Evolutionary conservation across 345 rosid species (phyloP).

Genomic region (Aquilaria sinensis): DNA sequence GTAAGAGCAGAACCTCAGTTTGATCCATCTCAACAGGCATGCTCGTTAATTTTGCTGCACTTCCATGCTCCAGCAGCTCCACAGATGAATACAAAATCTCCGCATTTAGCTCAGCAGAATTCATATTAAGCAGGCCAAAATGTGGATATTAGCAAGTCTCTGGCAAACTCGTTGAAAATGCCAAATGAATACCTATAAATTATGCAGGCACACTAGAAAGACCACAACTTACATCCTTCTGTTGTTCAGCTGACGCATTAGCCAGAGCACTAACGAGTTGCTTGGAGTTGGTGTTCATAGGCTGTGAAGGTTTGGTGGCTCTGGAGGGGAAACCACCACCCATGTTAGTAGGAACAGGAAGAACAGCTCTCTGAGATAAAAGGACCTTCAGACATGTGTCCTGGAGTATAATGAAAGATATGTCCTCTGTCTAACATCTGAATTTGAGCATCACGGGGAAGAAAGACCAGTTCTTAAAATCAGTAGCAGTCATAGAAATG

Average conservation of each 20-base stretch:
- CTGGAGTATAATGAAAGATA: slow-evolving; percentile 63
- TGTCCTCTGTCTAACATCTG: slow-evolving; percentile 87
- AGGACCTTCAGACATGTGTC: slow-evolving; percentile 66
- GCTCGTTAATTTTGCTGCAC: slow-evolving; percentile 74
- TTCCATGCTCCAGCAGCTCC: slow-evolving; percentile 61
- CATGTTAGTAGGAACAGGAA: slow-evolving; percentile 65
- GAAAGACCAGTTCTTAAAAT: neutral
- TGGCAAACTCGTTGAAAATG: neutral
- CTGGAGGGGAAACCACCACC: slow-evolving; percentile 47
- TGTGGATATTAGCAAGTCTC: too few species aligned
- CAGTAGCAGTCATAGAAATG: neutral
- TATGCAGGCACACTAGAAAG: neutral
- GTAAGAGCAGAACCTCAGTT: slow-evolving; percentile 67
- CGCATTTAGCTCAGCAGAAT: slow-evolving; percentile 45
- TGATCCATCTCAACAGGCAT: slow-evolving; percentile 87
- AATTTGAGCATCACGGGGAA: slow-evolving; percentile 16
- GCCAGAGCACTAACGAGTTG: slow-evolving; percentile 52
- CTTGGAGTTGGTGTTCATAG: neutral
- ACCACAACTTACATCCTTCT: slow-evolving; percentile 53
- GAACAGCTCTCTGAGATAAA: slow-evolving; percentile 64
- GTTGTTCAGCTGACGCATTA: slow-evolving; percentile 56
- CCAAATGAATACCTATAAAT: neutral
- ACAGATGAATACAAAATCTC: slow-evolving; percentile 73
- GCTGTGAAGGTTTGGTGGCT: slow-evolving; percentile 47
- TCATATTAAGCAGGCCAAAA: too few species aligned